Base-by-base conservation (phyloP, 2,329 filamentous ascomycete species). In the Zelopaecilomyces penicillatus region DNA sequence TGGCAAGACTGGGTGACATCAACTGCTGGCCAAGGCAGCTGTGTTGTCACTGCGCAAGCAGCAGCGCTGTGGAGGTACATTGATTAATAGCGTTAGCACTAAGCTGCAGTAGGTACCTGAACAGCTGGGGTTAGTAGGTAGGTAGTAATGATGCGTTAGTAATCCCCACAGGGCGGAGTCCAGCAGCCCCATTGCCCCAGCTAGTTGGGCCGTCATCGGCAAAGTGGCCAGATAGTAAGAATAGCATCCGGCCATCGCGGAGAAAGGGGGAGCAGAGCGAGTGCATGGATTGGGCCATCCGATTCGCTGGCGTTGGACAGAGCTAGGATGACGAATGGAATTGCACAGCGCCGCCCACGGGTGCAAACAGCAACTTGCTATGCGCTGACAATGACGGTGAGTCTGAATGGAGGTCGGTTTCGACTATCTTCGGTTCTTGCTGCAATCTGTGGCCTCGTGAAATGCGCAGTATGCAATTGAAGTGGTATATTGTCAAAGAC, bases 301-400 rank as follows among this genome's bases (percentile, higher is more conserved):
- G 29, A 31, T 41, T 48, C 43, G 48, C 34, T 47, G 41, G 42
- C 37, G 44, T 42, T 44, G 42, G 19, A 19, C 19, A 19, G 19
- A 19, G 19, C 19, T 19, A 3, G 19, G 12, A 33, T 30, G 37
- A 42, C 48, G 48, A 50, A 50, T 50, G 43, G 42, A 30, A 40
- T 29, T 31, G 33, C 48, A 45, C 41, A n/a, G 29, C 41, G 32
- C 32, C 41, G 37, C 42, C 19, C 48, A 50, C 48, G 48, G 26
- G 45, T 35, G 31, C 26, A 12, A 45, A 32, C 6, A 38, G 41
- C 45, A 44, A 41, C 37, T 41, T 6, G 33, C 34, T 33, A 31
- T 19, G 45, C 11, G 28, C n/a, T 9, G n/a, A 30, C 30, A 27
- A 11, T 38, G 12, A 28, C 19, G 19, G 19, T 19, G 19, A 19